A percentile compares a stretch with the other conserved stretches of the same genome.
Conservation (phyloP, 2,329 filamentous ascomycete species). For the Ophiobolus disseminans region DNA sequence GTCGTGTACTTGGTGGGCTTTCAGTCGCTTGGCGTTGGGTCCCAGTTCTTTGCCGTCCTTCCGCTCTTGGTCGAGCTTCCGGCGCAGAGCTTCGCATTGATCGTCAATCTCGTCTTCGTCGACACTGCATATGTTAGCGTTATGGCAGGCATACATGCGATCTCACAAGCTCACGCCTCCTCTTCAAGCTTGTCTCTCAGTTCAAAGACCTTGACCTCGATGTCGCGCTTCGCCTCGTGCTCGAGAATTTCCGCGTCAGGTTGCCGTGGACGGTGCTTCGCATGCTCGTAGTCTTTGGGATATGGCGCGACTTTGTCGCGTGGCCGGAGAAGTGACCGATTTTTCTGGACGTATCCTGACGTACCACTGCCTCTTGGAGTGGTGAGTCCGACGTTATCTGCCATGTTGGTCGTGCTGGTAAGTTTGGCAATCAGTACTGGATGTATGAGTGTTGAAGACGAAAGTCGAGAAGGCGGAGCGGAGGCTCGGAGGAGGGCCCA, state of each 20-base stretch:
- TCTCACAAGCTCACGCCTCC: constrained; percentile 66
- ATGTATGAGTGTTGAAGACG: not conserved
- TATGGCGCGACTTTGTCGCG: constrained; percentile 84
- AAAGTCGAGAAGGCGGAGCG: constrained; percentile 1
- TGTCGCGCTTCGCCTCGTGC: constrained; percentile 87
- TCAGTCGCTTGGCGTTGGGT: constrained; percentile 66
- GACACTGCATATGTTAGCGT: constrained; percentile 58
- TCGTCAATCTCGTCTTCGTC: constrained; percentile 92
- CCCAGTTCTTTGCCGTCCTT: constrained; percentile 45
- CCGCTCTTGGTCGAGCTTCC: constrained; percentile 62
- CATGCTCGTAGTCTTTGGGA: constrained; percentile 70
- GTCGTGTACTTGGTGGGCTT: constrained; percentile 94
- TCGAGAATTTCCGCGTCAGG: constrained; percentile 93
- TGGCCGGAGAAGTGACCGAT: constrained; percentile 84
- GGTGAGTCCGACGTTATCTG: constrained; percentile 93
- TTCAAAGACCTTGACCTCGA: constrained; percentile 94
- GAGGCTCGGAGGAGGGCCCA: constrained; percentile 34
- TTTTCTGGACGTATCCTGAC: constrained; percentile 96
- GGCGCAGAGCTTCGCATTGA: constrained; percentile 70
- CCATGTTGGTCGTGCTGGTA: constrained; percentile 65
- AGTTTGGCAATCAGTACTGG: constrained; percentile 3
- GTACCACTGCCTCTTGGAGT: constrained; percentile 95
- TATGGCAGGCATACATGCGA: not conserved
- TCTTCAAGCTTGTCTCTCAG: constrained; percentile 91
- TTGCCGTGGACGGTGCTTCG: constrained; percentile 79